A percentile compares a stretch with the other conserved stretches of the same genome.
phyloP scores from a whole-genome alignment of 371 early-diverging fungal genomes.

The Mucor irregularis region DNA sequence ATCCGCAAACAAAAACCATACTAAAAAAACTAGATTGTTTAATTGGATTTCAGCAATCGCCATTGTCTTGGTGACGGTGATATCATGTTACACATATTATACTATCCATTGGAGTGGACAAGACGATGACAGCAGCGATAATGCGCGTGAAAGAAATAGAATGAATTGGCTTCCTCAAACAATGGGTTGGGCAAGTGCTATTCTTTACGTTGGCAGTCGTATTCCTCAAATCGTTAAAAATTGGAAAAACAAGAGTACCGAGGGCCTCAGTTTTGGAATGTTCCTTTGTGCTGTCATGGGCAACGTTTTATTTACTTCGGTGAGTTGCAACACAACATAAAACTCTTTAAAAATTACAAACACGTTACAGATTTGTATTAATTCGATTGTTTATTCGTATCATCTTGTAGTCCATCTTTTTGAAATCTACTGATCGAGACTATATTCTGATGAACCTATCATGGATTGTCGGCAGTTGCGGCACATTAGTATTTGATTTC shows the following conservation, averaged over 20 bases:
- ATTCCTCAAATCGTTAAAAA: conserved; percentile 78
- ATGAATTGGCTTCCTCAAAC: conserved; percentile 28
- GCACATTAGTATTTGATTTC: conserved; percentile 58
- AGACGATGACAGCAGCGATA: neutral
- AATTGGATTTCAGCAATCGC: conserved; percentile 15
- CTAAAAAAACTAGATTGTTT: conserved; percentile 4
- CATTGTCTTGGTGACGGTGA: conserved; percentile 15
- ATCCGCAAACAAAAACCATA: neutral
- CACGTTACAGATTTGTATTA: neutral
- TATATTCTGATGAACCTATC: conserved; percentile 55
- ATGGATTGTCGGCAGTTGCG: conserved; percentile 52
- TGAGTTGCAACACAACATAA: too few species aligned
- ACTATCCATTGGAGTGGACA: conserved; percentile 1
- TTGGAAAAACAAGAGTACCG: conserved; percentile 60
- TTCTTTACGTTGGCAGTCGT: conserved; percentile 56
- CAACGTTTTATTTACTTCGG: conserved; percentile 15
- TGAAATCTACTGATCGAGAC: conserved; percentile 41
- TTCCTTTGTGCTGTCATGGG: conserved; percentile 75
- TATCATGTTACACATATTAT: conserved; percentile 31
- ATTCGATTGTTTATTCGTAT: neutral
- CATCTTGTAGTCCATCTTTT: conserved; percentile 59
- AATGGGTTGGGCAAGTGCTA: conserved; percentile 51
- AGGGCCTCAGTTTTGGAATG: conserved; percentile 75
- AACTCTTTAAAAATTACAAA: neutral
- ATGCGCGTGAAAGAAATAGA: neutral